These are phyloP conservation scores for Warburgia ugandensis DNA, from an alignment of 164 flowering plant species.

Conservation along the genomic window DNA sequence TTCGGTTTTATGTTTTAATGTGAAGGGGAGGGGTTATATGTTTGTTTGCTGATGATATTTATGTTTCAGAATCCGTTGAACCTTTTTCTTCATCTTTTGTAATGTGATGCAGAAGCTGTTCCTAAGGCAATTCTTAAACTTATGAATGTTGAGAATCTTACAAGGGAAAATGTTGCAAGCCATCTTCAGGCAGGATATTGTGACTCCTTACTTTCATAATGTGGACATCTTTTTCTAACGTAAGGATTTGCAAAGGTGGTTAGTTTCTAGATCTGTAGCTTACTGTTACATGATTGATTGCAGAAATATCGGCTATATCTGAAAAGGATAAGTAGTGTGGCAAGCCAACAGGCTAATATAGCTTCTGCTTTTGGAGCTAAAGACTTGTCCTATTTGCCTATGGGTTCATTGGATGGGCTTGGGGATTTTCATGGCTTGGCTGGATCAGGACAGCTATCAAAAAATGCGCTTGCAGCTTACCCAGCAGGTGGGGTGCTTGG, in stretches of 20 bases:
- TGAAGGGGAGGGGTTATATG: too few species aligned
- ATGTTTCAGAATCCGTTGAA: too few species aligned
- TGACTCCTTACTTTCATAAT: too few species aligned
- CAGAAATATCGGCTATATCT: slow-evolving; percentile 93
- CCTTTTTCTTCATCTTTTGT: slow-evolving; percentile 87
- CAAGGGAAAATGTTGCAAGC: slow-evolving; percentile 96
- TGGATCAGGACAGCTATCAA: slow-evolving; percentile 50
- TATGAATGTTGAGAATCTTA: slow-evolving; percentile 85
- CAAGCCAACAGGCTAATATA: slow-evolving; percentile 48
- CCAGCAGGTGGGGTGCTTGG: slow-evolving; percentile 47
- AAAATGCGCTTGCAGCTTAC: slow-evolving; percentile 29
- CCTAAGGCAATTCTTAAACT: slow-evolving; percentile 91
- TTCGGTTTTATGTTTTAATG: too few species aligned
- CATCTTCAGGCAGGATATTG: slow-evolving; percentile 95
- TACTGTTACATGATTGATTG: slow-evolving; percentile 7
- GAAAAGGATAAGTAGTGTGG: slow-evolving; percentile 46
- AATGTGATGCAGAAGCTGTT: slow-evolving; percentile 85
- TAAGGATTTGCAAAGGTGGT: too few species aligned
- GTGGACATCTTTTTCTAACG: too few species aligned
- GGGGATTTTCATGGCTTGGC: slow-evolving; percentile 45
- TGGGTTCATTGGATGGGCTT: slow-evolving; percentile 47
- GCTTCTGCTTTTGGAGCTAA: slow-evolving; percentile 46
- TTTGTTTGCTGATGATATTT: too few species aligned
- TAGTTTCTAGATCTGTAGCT: too few species aligned
- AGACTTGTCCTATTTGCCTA: slow-evolving; percentile 46